Conservation (phyloP, 768 basidiomycete species). For the Leucosporidium yakuticum region DNA sequence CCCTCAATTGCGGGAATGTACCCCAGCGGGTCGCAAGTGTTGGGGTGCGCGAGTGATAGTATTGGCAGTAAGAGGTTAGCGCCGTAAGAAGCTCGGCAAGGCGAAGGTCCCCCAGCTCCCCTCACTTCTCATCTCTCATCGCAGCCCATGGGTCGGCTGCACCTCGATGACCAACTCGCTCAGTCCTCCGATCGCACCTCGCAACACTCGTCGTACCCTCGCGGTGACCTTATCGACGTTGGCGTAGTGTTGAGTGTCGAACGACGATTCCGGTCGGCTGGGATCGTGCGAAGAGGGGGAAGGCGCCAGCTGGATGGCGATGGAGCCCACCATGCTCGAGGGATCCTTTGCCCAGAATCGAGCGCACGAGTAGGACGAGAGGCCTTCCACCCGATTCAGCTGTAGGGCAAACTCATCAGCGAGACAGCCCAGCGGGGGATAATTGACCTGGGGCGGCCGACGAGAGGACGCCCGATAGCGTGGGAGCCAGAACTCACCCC, state of each 20-base stretch:
- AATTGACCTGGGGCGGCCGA: no score
- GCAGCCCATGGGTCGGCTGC: slow-evolving; percentile 44
- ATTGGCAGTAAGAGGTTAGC: no score
- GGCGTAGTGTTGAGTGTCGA: slow-evolving; percentile 51
- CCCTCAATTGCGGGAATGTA: neutral
- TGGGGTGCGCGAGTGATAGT: slow-evolving; percentile 8
- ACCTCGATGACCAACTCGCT: slow-evolving; percentile 88
- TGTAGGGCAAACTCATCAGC: slow-evolving; percentile 40
- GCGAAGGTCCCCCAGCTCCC: no score
- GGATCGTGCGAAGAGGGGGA: slow-evolving; percentile 57
- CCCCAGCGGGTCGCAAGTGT: slow-evolving; percentile 3
- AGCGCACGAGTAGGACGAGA: slow-evolving; percentile 70
- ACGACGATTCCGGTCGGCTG: slow-evolving; percentile 46
- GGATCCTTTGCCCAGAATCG: slow-evolving; percentile 97
- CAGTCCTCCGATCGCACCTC: slow-evolving; percentile 67
- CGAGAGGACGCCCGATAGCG: no score
- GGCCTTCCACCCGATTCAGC: slow-evolving; percentile 69
- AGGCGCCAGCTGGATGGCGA: slow-evolving; percentile 77
- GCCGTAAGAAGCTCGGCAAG: no score
- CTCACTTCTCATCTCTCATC: no score
- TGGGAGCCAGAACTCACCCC: neutral
- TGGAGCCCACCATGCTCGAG: slow-evolving; percentile 74
- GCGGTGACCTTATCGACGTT: slow-evolving; percentile 67
- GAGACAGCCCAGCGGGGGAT: no score
- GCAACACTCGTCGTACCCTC: slow-evolving; percentile 66